Percentiles rank a stretch among this genome's conserved stretches.
Conservation (phyloP, 805 yeast species). For the Suhomyces sp. region DNA sequence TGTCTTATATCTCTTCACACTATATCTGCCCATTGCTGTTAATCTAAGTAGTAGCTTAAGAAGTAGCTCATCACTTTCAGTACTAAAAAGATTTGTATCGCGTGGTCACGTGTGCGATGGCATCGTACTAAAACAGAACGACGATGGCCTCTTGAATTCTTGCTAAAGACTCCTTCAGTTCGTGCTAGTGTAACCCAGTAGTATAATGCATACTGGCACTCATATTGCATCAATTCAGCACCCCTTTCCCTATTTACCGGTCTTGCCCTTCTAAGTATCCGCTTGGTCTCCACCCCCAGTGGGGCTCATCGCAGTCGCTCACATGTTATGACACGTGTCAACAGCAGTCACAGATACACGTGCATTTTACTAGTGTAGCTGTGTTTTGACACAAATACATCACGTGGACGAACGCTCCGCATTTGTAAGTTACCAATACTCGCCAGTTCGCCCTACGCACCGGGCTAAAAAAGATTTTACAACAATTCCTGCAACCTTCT, state of each 20-base stretch:
- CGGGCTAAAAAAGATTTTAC: constrained; percentile 4
- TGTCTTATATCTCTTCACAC: constrained; percentile 83
- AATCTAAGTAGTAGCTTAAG: not conserved
- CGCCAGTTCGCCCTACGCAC: not conserved
- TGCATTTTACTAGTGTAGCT: not conserved
- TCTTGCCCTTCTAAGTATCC: not conserved
- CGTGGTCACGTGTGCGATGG: not conserved
- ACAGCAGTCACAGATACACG: constrained; percentile 5
- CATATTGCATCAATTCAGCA: no score
- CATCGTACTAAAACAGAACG: not conserved
- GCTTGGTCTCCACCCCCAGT: not conserved
- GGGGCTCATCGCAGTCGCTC: not conserved
- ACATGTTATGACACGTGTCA: not conserved
- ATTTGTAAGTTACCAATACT: not conserved
- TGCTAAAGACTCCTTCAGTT: no score
- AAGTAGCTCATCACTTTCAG: not conserved
- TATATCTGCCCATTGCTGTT: constrained; percentile 74
- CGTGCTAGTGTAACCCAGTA: no score
- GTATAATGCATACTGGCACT: no score
- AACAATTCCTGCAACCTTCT: not conserved
- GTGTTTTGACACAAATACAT: not conserved
- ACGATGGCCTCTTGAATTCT: not conserved
- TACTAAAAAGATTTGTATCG: not conserved
- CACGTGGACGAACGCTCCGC: not conserved
- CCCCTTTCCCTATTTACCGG: not conserved